These are phyloP conservation scores for Ganoderma meredithae DNA, from an alignment of 1,284 basidiomycete genomes.

Conservation along the genomic window DNA sequence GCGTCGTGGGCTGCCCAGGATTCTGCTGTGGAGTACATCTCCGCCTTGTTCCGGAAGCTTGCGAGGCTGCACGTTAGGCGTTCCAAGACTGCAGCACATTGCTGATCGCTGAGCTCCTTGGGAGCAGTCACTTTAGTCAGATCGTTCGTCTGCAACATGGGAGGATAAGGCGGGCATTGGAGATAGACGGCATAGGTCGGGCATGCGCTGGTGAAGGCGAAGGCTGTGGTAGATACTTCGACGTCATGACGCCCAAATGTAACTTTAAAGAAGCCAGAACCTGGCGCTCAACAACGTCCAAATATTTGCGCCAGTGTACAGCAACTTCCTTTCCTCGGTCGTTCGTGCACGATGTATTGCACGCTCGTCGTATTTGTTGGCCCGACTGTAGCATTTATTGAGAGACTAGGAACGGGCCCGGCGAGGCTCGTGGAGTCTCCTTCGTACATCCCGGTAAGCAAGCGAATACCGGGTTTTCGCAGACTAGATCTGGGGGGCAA, in stretches of 20 bases:
- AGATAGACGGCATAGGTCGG: background rate
- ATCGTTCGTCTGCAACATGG: constrained; percentile 37
- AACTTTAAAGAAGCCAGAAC: background rate
- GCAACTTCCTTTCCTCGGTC: background rate
- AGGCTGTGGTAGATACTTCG: constrained; percentile 3
- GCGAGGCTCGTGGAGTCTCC: background rate
- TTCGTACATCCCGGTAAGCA: too few species aligned
- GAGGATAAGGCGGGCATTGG: constrained; percentile 9
- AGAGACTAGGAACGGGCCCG: background rate
- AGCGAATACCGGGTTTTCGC: too few species aligned
- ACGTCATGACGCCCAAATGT: constrained; percentile 15
- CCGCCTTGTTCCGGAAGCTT: constrained; percentile 52
- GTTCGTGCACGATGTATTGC: background rate
- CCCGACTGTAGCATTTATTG: background rate
- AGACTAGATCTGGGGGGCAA: too few species aligned
- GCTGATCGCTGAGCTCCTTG: constrained; percentile 46
- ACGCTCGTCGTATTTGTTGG: background rate
- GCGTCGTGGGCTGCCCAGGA: constrained; percentile 39
- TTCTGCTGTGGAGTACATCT: constrained; percentile 51
- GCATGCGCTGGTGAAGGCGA: background rate
- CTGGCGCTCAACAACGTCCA: constrained; percentile 15
- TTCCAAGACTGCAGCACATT: constrained; percentile 50
- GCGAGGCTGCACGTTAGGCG: constrained; percentile 56
- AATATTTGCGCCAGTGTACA: constrained; percentile 29
- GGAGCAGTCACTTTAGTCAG: constrained; percentile 50